Evolutionary conservation across 768 basidiomycete species (phyloP).

Genomic region (Pholiota microspora): DNA sequence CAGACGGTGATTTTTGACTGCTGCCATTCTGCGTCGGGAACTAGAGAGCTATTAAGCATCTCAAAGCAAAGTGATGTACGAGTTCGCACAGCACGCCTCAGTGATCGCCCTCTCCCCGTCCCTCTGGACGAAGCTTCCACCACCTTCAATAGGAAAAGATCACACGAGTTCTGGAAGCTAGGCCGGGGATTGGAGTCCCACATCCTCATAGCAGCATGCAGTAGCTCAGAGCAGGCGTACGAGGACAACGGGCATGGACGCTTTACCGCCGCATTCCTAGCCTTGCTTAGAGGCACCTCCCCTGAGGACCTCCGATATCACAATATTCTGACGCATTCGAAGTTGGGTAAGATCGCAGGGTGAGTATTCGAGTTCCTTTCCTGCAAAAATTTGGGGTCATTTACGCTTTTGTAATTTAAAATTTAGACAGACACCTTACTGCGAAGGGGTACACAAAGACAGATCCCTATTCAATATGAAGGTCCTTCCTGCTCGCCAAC

Average conservation of each 20-base stretch:
- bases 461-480: neutral
- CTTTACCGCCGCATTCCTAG: conserved; percentile 11
- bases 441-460: neutral
- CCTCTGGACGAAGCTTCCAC: neutral
- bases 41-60: neutral
- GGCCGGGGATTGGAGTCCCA: conserved; percentile 4
- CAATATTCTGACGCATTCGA: conserved; percentile 4
- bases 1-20: conserved; percentile 14
- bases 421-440: neutral
- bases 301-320: conserved; percentile 7
- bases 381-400: no score
- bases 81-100: neutral
- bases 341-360: neutral
- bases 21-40: conserved; percentile 14
- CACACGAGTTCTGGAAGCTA: neutral
- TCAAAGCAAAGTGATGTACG: neutral
- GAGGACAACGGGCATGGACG: conserved; percentile 2
- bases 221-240: neutral
- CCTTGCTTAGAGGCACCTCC: neutral
- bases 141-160: no score
- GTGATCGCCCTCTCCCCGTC: neutral
- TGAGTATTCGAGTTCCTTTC: neutral
- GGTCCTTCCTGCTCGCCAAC: neutral
- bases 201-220: conserved; percentile 13
- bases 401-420: no score